A percentile compares a stretch with the other conserved stretches of the same genome.
These are phyloP conservation scores for Botrytis deweyae DNA, from an alignment of 2,329 filamentous ascomycete species.

Conservation along the genomic window DNA sequence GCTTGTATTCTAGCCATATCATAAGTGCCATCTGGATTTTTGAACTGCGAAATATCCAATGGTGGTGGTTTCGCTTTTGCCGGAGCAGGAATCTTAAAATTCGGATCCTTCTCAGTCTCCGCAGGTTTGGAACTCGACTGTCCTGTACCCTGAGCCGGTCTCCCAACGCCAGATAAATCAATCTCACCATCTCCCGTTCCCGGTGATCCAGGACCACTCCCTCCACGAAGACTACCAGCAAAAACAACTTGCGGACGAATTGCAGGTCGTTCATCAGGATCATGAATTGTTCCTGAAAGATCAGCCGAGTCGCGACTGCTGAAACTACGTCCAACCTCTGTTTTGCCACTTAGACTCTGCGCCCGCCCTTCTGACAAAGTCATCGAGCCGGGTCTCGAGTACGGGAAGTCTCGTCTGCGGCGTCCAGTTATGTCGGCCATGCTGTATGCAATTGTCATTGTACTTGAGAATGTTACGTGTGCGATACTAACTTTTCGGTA, in stretches of 20 bases:
- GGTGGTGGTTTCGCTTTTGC: too few species aligned
- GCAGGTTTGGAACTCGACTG: not conserved
- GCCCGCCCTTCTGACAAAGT: not conserved
- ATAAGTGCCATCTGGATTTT: not conserved
- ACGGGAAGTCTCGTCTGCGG: not conserved
- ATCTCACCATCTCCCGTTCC: not conserved
- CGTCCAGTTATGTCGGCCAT: not conserved
- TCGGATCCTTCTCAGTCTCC: not conserved
- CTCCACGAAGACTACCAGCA: not conserved
- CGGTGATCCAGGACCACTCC: not conserved
- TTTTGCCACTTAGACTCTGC: not conserved
- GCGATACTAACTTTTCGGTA: not conserved
- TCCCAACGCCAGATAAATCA: not conserved
- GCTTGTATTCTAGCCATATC: not conserved
- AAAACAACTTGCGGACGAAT: too few species aligned
- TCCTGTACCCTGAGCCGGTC: not conserved
- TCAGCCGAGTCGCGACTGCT: not conserved
- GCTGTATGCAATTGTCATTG: not conserved
- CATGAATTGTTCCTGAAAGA: not conserved
- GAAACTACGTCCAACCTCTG: too few species aligned
- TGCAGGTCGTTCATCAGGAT: not conserved
- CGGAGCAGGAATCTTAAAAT: not conserved
- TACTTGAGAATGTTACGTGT: not conserved
- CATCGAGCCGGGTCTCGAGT: not conserved
- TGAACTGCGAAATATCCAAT: not conserved